Base-by-base conservation (phyloP, 192 early-diverging fungal species). In the Backusella circina region DNA sequence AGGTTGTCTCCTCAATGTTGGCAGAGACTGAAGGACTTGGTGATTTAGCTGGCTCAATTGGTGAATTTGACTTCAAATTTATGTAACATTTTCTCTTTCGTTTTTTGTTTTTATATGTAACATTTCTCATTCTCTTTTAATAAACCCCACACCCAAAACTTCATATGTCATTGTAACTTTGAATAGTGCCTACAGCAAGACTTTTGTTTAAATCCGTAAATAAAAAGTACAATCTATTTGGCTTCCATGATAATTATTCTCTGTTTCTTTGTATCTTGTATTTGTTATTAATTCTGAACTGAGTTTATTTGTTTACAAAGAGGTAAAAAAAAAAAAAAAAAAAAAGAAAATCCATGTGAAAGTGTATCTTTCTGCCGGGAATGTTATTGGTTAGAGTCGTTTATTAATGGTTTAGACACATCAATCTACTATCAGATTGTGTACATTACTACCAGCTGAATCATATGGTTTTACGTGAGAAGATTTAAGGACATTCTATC, bases 31-130 rank as follows among this genome's bases (percentile, higher is more conserved):
- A 70, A 18, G 37, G 39, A 8, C 41, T 70, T 41, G 23, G 28
- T 28, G 69, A 70, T 21, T 70, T 70, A 9, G 28, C 37, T 70
- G 69, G 41, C 21, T 44, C 69, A 28, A 70, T 70, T 5, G 69
- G 41, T 13, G 41, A 41, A 18, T 41, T 70, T 30, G 23, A 70
- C 26, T 38, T 70, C 28, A 31, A 41, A 16, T 70, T 70, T 47
- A 70, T 21, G 39, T 41, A 69, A 69, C 31, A n/a, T n/a, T 18
- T 16, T 64, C 18, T 64, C 57, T n/a, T 26, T 64, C 10, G 51
- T 15, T 57, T 16, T 15, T 16, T 65, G 5, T 28, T 5, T 65
- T 33, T 67, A 35, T 67, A 6, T 32, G 54, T 61, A 13, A 13
- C 21, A 26, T 12, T 5, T 15, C 21, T 51, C 21, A 7, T 13